phyloP scores from a whole-genome alignment of 495 filamentous ascomycete genomes.

The Trichoderma asperelloides region DNA sequence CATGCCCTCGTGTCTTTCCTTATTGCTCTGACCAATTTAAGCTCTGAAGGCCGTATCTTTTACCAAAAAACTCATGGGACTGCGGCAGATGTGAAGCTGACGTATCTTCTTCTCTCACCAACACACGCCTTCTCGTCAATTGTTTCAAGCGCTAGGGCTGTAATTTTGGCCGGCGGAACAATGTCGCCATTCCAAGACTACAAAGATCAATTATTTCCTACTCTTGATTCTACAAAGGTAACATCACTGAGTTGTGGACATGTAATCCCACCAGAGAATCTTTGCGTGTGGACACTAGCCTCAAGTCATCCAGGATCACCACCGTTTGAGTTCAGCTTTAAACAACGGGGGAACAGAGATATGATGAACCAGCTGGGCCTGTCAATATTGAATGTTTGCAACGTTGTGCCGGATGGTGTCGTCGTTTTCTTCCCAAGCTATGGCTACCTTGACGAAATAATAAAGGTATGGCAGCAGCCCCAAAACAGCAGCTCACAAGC shows the following conservation, averaged over 20 bases:
- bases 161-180: conserved; percentile 88
- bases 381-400: conserved; percentile 60
- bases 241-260: conserved; percentile 86
- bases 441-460: conserved; percentile 70
- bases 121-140: conserved; percentile 85
- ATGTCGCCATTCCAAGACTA: conserved; percentile 98
- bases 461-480: conserved; percentile 52
- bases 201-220: conserved; percentile 72
- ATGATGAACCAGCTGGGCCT: conserved; percentile 71
- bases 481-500: conserved; percentile 20
- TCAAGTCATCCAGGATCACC: conserved; percentile 21
- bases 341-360: conserved; percentile 49
- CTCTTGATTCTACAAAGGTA: conserved; percentile 53
- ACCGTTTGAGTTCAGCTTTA: conserved; percentile 81
- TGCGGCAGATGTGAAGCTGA: conserved; percentile 50
- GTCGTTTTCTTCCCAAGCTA: conserved; percentile 98
- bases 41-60: conserved; percentile 80
- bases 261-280: conserved; percentile 76
- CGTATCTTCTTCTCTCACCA: conserved; percentile 89
- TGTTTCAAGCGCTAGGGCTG: conserved; percentile 75
- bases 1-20: conserved; percentile 81
- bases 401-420: conserved; percentile 75
- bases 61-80: conserved; percentile 42
- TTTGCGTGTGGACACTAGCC: conserved; percentile 57
- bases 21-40: conserved; percentile 75